Evolutionary conservation across 2,329 filamentous ascomycete species (phyloP).

Genomic region (Claviceps sp.): DNA sequence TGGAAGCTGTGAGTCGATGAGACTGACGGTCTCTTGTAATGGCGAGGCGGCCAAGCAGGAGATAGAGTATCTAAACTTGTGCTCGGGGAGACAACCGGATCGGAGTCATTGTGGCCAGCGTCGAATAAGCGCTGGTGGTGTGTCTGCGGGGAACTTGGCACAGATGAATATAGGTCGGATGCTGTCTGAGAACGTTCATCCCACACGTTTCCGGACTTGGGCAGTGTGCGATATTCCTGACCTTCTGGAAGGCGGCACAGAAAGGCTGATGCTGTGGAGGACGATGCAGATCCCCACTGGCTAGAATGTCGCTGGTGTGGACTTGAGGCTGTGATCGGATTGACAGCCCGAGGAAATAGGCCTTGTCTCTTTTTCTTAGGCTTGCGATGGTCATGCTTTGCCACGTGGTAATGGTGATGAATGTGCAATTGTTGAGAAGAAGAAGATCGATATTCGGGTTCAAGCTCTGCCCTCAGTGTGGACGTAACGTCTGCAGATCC

Average conservation of each 20-base stretch:
- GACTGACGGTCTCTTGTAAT: slow-evolving; percentile 44
- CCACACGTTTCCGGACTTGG: slow-evolving; percentile 41
- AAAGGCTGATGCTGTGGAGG: slow-evolving; percentile 26
- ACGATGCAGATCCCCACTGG: slow-evolving; percentile 23
- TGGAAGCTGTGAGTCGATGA: slow-evolving; percentile 38
- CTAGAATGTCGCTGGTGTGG: slow-evolving; percentile 24
- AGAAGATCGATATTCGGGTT: slow-evolving; percentile 23
- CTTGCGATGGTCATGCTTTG: slow-evolving; percentile 48
- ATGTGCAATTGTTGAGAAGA: slow-evolving; percentile 70
- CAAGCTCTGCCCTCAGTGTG: slow-evolving; percentile 61
- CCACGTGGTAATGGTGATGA: slow-evolving; percentile 83
- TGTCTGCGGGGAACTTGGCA: slow-evolving; percentile 70
- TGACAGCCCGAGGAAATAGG: slow-evolving; percentile 47
- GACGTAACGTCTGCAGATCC: slow-evolving; percentile 27
- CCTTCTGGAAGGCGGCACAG: slow-evolving; percentile 27
- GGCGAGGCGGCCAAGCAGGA: slow-evolving; percentile 36
- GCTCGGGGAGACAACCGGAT: slow-evolving; percentile 68
- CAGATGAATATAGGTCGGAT: slow-evolving; percentile 60
- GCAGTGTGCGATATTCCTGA: slow-evolving; percentile 37
- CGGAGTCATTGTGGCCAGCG: slow-evolving; percentile 42
- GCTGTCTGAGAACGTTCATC: slow-evolving; percentile 28
- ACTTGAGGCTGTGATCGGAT: slow-evolving; percentile 31
- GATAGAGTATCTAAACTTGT: slow-evolving; percentile 61
- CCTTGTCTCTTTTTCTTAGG: slow-evolving; percentile 61
- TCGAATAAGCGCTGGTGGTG: slow-evolving; percentile 68